Conservation (phyloP, 768 basidiomycete species). For the Trametes cinnabarina region DNA sequence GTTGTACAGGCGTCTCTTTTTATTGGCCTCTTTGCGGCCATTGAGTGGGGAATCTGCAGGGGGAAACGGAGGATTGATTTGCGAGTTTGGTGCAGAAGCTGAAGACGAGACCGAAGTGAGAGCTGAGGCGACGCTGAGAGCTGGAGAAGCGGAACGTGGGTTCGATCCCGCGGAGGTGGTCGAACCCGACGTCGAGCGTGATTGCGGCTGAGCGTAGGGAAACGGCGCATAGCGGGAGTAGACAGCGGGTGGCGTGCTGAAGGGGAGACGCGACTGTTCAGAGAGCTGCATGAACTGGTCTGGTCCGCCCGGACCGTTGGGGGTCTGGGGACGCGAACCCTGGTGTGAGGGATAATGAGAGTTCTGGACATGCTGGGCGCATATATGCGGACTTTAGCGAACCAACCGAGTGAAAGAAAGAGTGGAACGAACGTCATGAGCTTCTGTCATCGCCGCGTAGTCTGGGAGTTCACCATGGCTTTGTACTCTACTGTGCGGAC, state of each 20-base stretch:
- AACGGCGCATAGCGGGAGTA: neutral
- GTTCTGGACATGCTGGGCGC: conserved; percentile 8
- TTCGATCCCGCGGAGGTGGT: conserved; percentile 39
- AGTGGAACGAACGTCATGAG: conserved; percentile 8
- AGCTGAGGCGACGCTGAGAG: conserved; percentile 53
- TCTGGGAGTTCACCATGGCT: conserved; percentile 15
- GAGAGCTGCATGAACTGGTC: conserved; percentile 5
- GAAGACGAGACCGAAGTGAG: conserved; percentile 51
- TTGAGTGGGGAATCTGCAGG: conserved; percentile 15
- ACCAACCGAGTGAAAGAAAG: conserved; percentile 1
- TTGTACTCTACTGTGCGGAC: conserved; percentile 2
- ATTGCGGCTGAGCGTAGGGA: conserved; percentile 20
- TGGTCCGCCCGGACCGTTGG: neutral
- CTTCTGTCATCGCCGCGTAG: conserved; percentile 2
- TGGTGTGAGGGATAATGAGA: conserved; percentile 14
- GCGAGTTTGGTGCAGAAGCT: conserved; percentile 32
- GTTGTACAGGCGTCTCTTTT: conserved; percentile 73
- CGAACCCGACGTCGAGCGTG: conserved; percentile 48
- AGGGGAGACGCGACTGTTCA: neutral
- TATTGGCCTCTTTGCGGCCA: conserved; percentile 44
- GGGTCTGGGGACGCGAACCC: conserved; percentile 16
- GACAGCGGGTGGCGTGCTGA: neutral
- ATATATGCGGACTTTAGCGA: conserved; percentile 12
- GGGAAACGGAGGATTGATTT: conserved; percentile 14
- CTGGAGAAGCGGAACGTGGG: conserved; percentile 60